Evolutionary conservation across 164 flowering plant genomes (phyloP).

Genomic region (Sextonia rubra): DNA sequence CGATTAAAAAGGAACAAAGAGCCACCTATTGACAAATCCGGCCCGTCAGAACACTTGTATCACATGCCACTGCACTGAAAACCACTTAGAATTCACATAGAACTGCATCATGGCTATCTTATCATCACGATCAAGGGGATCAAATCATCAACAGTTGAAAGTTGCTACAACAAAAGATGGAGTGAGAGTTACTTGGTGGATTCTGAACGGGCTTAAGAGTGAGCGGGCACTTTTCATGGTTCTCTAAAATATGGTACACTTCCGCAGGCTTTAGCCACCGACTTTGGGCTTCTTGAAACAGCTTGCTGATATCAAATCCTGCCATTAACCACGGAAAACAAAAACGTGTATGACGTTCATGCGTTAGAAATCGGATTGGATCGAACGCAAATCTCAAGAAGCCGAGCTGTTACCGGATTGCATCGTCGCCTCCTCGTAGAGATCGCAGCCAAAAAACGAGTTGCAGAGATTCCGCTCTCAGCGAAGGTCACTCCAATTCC

Average conservation of each 20-base stretch:
- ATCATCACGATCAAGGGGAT: background rate
- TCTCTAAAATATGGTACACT: slow-evolving; percentile 61
- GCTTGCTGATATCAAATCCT: slow-evolving; percentile 50
- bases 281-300: slow-evolving; percentile 52
- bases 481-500: background rate
- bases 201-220: slow-evolving; percentile 45
- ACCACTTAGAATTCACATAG: background rate
- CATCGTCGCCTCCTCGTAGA: background rate
- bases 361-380: too few relatives aligned
- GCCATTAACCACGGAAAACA: slow-evolving; percentile 6
- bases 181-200: slow-evolving; percentile 48
- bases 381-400: too few relatives aligned
- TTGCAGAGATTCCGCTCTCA: background rate
- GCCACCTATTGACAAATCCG: slow-evolving; percentile 59
- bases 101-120: too few relatives aligned
- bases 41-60: slow-evolving; percentile 5
- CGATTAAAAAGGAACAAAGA: slow-evolving; percentile 86
- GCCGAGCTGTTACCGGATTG: background rate
- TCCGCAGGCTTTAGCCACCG: slow-evolving; percentile 91
- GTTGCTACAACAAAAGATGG: background rate
- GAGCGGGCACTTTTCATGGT: slow-evolving; percentile 45
- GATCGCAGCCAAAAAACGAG: background rate
- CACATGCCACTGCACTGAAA: background rate
- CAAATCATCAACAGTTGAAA: too few relatives aligned
- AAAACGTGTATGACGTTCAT: too few relatives aligned